Base-by-base conservation (phyloP, 768 basidiomycete species). In the Scleroderma bovista region DNA sequence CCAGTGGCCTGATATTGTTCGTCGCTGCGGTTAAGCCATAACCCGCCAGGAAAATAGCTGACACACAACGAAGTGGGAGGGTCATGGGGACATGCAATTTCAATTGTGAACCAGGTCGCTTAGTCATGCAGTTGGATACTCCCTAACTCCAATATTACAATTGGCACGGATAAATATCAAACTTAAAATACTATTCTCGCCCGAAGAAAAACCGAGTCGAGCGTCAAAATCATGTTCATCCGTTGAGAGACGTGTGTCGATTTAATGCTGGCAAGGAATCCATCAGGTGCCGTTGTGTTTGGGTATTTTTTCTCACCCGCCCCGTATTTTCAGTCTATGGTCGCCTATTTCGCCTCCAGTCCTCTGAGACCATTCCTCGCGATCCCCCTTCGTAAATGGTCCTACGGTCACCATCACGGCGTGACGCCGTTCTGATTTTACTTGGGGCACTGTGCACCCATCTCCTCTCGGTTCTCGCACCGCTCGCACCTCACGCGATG, bases 341-440 rank as follows among this genome's bases (percentile, higher is more conserved):
- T 42, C 22, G 20, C 4, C 12, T 23, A 12, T 22, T 16, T n/a
- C 24, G 24, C 7, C 22, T 33, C 32, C 32, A 33, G 15, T 36
- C 26, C 26, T 29, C 5, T 29, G 9, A 29, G 26, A 29, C 26
- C 26, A 29, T 4, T 29, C 5, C 5, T 29, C 26, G 5, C 26
- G 9, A 4, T 29, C 26, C 26, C 26, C 26, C 26, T n/a, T n/a
- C n/a, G n/a, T n/a, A n/a, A n/a, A 45, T 34, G 44, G 15, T 74
- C 44, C 65, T 74, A 57, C 72, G 74, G 32, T 52, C 69, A 34
- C 59, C 82, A 26, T 72, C 80, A 8, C 68, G 77, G 26, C 72
- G 81, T 29, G 83, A 86, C 67, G 81, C 74, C 17, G 54, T 83
- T 49, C 76, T 85, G 52, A 63, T 84, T 48, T 70, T 83, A 38